These are phyloP conservation scores for Candida nitratophila DNA, from an alignment of 805 yeast species.

Conservation along the genomic window DNA sequence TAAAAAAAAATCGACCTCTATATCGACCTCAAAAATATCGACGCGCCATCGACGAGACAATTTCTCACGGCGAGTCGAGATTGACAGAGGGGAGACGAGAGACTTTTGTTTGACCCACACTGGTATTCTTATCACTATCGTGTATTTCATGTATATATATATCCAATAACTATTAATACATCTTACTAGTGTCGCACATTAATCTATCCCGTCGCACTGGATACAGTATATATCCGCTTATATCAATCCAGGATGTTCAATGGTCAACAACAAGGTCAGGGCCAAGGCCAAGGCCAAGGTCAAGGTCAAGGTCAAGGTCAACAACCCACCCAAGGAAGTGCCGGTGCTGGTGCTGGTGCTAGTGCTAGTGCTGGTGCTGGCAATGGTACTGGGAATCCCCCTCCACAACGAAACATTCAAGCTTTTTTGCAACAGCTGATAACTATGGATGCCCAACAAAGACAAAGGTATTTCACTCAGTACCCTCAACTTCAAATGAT, in stretches of 20 bases:
- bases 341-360: neutral
- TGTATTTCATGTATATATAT: too few relatives aligned
- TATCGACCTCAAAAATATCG: too few relatives aligned
- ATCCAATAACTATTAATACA: too few relatives aligned
- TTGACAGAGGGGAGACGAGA: too few relatives aligned
- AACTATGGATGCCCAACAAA: slow-evolving; percentile 28
- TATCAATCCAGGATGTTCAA: slow-evolving; percentile 2
- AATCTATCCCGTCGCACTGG: too few relatives aligned
- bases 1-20: neutral
- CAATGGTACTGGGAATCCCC: neutral
- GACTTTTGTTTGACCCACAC: too few relatives aligned
- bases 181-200: too few relatives aligned
- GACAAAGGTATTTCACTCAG: slow-evolving; percentile 23
- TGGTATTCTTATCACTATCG: too few relatives aligned
- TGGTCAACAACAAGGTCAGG: slow-evolving; percentile 3
- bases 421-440: slow-evolving; percentile 26
- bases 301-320: neutral
- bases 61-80: too few relatives aligned
- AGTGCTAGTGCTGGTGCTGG: neutral
- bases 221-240: too few relatives aligned
- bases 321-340: neutral
- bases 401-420: slow-evolving; percentile 15
- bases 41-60: too few relatives aligned
- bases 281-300: too few relatives aligned
- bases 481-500: slow-evolving; percentile 28